Conservation (phyloP, 2,329 filamentous ascomycete genomes). For the Hymenoscyphus scutula region DNA sequence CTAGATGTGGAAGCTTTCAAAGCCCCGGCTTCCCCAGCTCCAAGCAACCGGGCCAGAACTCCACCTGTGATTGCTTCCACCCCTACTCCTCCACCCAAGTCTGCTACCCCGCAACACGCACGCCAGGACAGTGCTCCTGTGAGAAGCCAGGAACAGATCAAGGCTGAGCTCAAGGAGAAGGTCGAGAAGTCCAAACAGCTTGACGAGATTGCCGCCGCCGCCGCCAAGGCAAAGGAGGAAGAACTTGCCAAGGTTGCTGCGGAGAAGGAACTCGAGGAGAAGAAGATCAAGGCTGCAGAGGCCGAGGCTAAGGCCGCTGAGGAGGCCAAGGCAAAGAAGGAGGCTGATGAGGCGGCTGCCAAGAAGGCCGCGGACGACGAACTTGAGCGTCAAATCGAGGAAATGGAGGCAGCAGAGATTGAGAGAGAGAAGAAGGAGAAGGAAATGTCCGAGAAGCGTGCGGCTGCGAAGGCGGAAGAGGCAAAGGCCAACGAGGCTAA, state of each 20-base stretch:
- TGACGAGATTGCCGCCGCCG: background rate
- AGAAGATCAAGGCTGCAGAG: conserved; percentile 37
- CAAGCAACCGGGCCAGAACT: conserved; percentile 55
- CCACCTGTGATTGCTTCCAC: conserved; percentile 67
- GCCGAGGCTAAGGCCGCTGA: conserved; percentile 37
- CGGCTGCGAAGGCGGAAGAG: conserved; percentile 38
- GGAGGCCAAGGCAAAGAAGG: conserved; percentile 39
- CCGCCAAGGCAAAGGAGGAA: conserved; percentile 16
- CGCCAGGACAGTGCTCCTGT: conserved; percentile 63
- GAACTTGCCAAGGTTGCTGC: conserved; percentile 36
- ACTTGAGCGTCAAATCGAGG: conserved; percentile 57
- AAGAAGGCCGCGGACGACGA: conserved; percentile 52
- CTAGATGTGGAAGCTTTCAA: conserved; percentile 67
- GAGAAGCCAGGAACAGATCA: conserved; percentile 79
- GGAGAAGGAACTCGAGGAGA: conserved; percentile 36
- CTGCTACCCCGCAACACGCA: conserved; percentile 62
- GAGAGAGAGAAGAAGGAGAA: conserved; percentile 35
- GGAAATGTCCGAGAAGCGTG: conserved; percentile 37
- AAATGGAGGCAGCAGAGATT: conserved; percentile 48
- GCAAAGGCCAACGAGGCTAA: conserved; percentile 46
- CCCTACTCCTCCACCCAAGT: conserved; percentile 76
- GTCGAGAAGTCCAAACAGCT: conserved; percentile 37
- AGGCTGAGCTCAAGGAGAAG: conserved; percentile 69
- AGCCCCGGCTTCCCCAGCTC: conserved; percentile 58
- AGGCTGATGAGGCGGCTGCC: conserved; percentile 35